Base-by-base conservation (phyloP, 225 moss, liverwort and hornwort species). In the Sphagnum tenellum region DNA sequence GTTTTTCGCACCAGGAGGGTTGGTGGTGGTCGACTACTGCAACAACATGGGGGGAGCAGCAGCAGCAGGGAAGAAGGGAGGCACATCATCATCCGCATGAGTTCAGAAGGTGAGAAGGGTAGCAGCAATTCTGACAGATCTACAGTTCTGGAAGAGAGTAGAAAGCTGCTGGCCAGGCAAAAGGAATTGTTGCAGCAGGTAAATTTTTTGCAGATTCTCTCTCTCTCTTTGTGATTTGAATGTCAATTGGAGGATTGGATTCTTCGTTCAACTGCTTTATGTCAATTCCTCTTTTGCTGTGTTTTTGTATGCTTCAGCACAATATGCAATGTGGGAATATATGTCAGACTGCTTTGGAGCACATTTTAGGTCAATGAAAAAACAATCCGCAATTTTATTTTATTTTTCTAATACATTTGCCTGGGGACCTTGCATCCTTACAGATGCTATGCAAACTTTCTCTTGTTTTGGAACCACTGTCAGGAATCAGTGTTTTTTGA, bases 171-270 rank as follows among this genome's bases (percentile, higher is more conserved):
- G 58, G 83, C 87, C 57, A 85, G 81, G 82, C 90, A 90, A 82
- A 87, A 76, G 72, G 77, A 85, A 64, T 68, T 90, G 48, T 80
- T 87, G 2, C 66, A 87, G 64, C 87, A 89, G 86, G 89, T 89
- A 50, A 82, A 46, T 29, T 29, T 29, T 29, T 29, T 29, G 29
- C 29, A 29, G 29, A 29, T 52, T 63, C 1, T 49, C 55, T 66
- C 11, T 48, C 56, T 57, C 11, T 7, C 44, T 13, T 50, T 51
- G 55, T 50, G 29, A 29, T 29, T 0, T 29, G 29, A 29, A 29
- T 29, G 29, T 29, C 29, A 29, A 29, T 29, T 29, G 29, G 29
- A 29, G 29, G 29, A 29, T 29, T 29, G 48, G 49, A 63, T 2
- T 48, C 48, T 65, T 12, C 14, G 66, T 54, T 45, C 10, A 49